These are phyloP conservation scores for Erodium chrysanthum DNA, from an alignment of 441 rosid genomes.

Conservation along the genomic window DNA sequence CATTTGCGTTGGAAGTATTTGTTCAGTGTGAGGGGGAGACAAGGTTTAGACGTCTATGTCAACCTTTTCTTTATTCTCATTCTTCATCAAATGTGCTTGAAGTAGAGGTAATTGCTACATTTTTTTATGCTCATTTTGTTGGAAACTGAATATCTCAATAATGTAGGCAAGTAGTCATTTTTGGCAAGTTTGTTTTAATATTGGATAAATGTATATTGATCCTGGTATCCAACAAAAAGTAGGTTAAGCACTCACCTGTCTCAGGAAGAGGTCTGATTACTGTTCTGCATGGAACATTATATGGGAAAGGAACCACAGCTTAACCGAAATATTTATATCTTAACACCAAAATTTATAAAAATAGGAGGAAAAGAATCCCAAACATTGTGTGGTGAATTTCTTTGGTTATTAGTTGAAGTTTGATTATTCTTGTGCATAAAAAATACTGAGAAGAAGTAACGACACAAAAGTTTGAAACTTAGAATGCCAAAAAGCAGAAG, in stretches of 20 bases:
- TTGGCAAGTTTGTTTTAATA: not conserved
- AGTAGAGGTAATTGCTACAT: constrained; percentile 60
- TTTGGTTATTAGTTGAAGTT: not conserved
- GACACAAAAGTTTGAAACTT: not conserved
- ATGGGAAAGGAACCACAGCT: not conserved
- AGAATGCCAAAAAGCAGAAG: not conserved
- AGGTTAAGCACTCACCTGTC: not conserved
- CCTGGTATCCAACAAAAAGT: not conserved
- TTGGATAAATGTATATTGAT: not conserved
- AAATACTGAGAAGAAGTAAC: not conserved
- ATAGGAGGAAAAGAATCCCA: not conserved
- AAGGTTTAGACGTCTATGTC: constrained; percentile 92
- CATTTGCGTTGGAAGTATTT: constrained; percentile 95
- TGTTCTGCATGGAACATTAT: not conserved
- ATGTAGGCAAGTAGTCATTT: not conserved
- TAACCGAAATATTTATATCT: not conserved
- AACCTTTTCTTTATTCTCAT: constrained; percentile 88
- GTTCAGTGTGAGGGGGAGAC: constrained; percentile 91
- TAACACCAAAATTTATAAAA: not conserved
- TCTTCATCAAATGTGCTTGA: constrained; percentile 91
- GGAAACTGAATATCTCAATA: not conserved
- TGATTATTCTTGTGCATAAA: not conserved
- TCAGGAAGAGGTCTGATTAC: not conserved
- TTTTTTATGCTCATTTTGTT: constrained; percentile 11
- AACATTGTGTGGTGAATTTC: not conserved